Evolutionary conservation across 2,329 filamentous ascomycete species (phyloP).

Genomic region (Phyllosticta paracitricarpa): DNA sequence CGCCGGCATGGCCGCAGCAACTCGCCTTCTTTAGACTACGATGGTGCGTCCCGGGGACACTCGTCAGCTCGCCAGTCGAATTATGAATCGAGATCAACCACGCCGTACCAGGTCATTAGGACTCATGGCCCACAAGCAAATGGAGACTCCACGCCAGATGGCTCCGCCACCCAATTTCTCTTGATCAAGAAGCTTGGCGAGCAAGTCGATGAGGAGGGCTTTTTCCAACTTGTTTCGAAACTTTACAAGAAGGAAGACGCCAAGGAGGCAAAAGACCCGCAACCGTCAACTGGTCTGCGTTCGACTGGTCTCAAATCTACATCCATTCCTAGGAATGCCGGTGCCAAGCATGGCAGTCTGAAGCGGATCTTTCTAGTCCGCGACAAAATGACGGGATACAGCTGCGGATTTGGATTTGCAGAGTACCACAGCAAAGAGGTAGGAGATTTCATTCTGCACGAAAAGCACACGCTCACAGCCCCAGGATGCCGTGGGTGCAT

Average conservation of each 20-base stretch:
- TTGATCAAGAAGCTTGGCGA: constrained; percentile 27
- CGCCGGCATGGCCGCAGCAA: constrained; percentile 5
- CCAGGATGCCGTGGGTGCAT: constrained; percentile 60
- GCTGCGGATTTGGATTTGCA: constrained; percentile 73
- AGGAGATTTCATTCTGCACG: constrained; percentile 4
- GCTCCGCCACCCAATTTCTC: constrained; percentile 11
- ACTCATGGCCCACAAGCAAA: constrained; percentile 7
- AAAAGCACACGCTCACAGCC: neutral
- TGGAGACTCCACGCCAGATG: constrained; percentile 15
- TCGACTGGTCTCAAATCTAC: constrained; percentile 31
- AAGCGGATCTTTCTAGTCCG: constrained; percentile 68
- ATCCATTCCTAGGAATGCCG: constrained; percentile 50
- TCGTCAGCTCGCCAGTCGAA: constrained; percentile 6
- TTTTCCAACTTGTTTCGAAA: constrained; percentile 55
- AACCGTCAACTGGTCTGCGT: constrained; percentile 24
- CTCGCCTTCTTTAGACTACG: constrained; percentile 3
- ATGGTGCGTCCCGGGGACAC: neutral
- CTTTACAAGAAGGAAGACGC: constrained; percentile 44
- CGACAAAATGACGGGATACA: constrained; percentile 59
- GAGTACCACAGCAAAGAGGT: constrained; percentile 66
- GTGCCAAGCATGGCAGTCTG: constrained; percentile 64
- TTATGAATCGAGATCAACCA: neutral
- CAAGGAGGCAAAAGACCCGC: neutral
- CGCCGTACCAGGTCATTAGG: neutral
- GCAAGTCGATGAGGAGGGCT: constrained; percentile 23